Base-by-base conservation (phyloP, 2,329 filamentous ascomycete species). In the Monosporascus sp. region DNA sequence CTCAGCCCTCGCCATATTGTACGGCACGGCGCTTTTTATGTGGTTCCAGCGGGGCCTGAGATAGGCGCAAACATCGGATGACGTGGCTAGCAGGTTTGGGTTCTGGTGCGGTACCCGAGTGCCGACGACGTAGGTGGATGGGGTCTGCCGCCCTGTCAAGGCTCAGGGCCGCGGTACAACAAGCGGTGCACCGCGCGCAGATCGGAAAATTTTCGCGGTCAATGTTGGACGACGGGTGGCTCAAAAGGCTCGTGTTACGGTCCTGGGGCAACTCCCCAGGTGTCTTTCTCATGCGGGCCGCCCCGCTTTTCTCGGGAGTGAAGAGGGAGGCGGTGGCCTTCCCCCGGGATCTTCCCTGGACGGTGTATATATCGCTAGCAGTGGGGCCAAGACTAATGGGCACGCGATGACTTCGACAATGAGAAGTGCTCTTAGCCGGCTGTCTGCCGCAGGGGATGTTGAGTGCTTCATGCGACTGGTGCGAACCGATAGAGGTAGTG, bases 11-110 rank as follows among this genome's bases (percentile, higher is more conserved):
- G 31, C 31, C 31, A 11, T 35, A 35, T 35, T 35, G 31, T 35
- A 35, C 31, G 31, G 31, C 31, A 35, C 31, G 31, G 31, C 31
- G 31, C 31, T 35, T 35, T 35, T 35, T 35, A 35, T 35, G 31
- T 35, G 31, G 31, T 14, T 35, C 31, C 31, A 14, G 31, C 31
- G 31, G 31, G 31, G 40, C 49, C 48, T 46, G 50, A 45, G 40
- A 47, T 51, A 52, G 38, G 51, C 55, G 55, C 51, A 47, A 57
- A 65, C 58, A 62, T 63, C 57, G 56, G 64, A 65, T 65, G 63
- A 64, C 64, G 62, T 66, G 62, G 60, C 64, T 58, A 48, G 47
- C 43, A 46, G 43, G 22, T 11, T 46, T 14, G 22, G 24, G 15
- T 24, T 24, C 43, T 15, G 43, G 31, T 46, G 43, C 24, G 43